Percentiles rank a stretch among this genome's conserved stretches.
phyloP scores from a whole-genome alignment of 345 rosid species.

The Rhodomyrtus tomentosa region DNA sequence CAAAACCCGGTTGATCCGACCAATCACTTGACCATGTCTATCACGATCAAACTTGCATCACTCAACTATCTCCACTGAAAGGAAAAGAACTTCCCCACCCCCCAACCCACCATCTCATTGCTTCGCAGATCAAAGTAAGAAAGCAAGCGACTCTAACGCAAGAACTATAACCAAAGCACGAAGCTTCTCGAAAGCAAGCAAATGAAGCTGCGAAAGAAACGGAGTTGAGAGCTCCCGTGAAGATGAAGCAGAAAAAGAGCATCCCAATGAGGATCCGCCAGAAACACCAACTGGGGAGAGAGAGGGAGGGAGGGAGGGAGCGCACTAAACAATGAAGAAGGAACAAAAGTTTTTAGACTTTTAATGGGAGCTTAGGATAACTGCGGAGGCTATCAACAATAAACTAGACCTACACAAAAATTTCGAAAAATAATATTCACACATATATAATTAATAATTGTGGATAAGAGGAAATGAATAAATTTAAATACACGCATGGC shows the following conservation, averaged over 20 bases:
- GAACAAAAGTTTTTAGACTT: not conserved
- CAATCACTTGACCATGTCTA: not conserved
- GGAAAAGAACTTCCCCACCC: not conserved
- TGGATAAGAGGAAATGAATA: no score
- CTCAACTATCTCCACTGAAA: not conserved
- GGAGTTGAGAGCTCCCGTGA: not conserved
- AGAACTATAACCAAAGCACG: not conserved
- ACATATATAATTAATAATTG: not conserved
- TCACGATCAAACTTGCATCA: not conserved
- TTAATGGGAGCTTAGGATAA: not conserved
- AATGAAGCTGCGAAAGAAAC: not conserved
- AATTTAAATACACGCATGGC: no score
- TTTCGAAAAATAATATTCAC: no score
- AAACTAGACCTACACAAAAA: not conserved
- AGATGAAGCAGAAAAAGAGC: not conserved
- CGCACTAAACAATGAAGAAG: not conserved
- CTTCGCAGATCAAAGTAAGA: not conserved
- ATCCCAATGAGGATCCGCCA: not conserved
- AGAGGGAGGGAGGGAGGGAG: not conserved
- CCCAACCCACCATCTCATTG: not conserved
- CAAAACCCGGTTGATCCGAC: not conserved
- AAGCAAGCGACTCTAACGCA: not conserved
- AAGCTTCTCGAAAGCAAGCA: not conserved
- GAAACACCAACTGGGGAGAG: not conserved
- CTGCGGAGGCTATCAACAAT: not conserved